Percentiles rank a stretch among this genome's conserved stretches.
Evolutionary conservation across 2,329 filamentous ascomycete genomes (phyloP).

Genomic region (Sarocladiaceae sp.): DNA sequence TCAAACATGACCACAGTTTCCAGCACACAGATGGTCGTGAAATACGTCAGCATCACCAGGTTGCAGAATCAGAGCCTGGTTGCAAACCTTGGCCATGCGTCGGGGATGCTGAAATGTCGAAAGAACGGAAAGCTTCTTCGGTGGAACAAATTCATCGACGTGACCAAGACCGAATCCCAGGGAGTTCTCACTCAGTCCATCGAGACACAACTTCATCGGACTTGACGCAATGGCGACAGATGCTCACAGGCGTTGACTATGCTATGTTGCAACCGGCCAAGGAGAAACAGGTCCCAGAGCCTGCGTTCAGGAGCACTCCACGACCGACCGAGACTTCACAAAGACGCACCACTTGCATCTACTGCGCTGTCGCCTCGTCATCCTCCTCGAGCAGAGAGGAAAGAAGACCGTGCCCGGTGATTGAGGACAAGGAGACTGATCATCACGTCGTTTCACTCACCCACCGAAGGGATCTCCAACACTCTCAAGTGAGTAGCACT

Average conservation of each 20-base stretch:
- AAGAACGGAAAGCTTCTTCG: neutral
- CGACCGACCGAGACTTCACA: neutral
- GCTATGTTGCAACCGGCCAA: neutral
- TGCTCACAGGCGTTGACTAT: neutral
- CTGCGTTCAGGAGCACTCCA: neutral
- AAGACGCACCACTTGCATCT: neutral
- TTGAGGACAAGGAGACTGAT: neutral
- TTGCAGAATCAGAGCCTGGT: neutral
- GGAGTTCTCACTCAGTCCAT: too few relatives aligned
- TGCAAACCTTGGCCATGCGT: neutral
- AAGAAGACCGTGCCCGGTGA: neutral
- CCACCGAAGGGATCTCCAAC: neutral
- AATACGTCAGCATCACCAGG: neutral
- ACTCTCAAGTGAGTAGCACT: neutral
- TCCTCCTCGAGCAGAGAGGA: neutral
- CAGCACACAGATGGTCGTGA: neutral
- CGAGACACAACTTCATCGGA: neutral
- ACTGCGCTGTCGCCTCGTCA: neutral
- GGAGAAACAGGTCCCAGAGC: neutral
- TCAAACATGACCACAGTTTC: neutral
- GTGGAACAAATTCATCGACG: too few relatives aligned
- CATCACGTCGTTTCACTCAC: slow-evolving; percentile 1
- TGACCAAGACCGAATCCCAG: too few relatives aligned
- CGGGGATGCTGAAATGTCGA: neutral
- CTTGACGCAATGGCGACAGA: slow-evolving; percentile 1